phyloP scores from a whole-genome alignment of 2,329 filamentous ascomycete species.

The Aspergillus costaricaensis region DNA sequence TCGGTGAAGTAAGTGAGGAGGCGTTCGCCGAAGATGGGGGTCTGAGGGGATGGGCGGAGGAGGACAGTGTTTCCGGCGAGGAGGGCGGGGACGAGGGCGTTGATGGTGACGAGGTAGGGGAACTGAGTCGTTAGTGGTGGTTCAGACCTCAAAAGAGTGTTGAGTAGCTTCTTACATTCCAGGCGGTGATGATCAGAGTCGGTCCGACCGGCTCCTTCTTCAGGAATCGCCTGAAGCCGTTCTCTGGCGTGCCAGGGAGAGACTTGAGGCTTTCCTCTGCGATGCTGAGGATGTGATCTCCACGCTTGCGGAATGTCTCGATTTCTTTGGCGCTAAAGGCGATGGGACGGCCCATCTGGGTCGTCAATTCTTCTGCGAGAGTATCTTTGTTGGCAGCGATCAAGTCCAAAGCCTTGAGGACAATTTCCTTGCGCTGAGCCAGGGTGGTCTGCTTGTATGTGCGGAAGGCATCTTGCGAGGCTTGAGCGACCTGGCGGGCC shows the following conservation, averaged over 20 bases:
- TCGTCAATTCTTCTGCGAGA: slow-evolving; percentile 76
- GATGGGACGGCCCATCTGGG: slow-evolving; percentile 90
- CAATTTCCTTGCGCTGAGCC: slow-evolving; percentile 72
- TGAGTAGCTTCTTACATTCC: slow-evolving; percentile 70
- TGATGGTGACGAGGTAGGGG: slow-evolving; percentile 86
- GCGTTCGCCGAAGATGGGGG: slow-evolving; percentile 82
- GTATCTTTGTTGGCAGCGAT: slow-evolving; percentile 71
- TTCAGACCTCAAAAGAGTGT: no score
- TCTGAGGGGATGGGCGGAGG: slow-evolving; percentile 88
- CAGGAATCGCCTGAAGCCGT: slow-evolving; percentile 84
- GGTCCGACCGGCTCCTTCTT: slow-evolving; percentile 83
- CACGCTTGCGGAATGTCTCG: slow-evolving; percentile 75
- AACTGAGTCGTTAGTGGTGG: slow-evolving; percentile 58
- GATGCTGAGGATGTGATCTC: slow-evolving; percentile 80
- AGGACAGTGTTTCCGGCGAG: slow-evolving; percentile 86
- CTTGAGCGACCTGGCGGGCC: slow-evolving; percentile 24
- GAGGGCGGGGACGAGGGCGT: slow-evolving; percentile 85
- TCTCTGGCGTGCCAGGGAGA: slow-evolving; percentile 76
- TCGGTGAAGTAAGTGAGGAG: slow-evolving; percentile 72
- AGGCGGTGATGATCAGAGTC: slow-evolving; percentile 82
- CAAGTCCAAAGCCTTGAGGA: slow-evolving; percentile 73
- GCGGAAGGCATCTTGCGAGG: slow-evolving; percentile 33
- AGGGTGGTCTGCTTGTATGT: slow-evolving; percentile 71
- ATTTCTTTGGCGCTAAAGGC: slow-evolving; percentile 80
- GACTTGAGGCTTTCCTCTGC: slow-evolving; percentile 75